phyloP scores from a whole-genome alignment of 2,329 filamentous ascomycete species.

The Clonostachys rhizophaga region DNA sequence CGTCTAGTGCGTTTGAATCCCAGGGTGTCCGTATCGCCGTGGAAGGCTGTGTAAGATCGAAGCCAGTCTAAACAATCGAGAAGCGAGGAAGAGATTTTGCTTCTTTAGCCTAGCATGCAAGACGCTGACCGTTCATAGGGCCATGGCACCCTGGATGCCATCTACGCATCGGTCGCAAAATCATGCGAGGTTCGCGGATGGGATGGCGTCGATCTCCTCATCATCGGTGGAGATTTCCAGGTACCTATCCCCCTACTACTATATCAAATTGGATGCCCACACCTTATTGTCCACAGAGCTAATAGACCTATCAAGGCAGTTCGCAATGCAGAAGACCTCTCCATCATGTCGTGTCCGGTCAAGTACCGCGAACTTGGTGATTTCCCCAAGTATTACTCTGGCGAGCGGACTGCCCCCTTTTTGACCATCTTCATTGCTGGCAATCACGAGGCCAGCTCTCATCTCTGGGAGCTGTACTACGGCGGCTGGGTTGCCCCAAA shows the following conservation, averaged over 20 bases:
- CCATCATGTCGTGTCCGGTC: slow-evolving; percentile 80
- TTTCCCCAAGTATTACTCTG: slow-evolving; percentile 92
- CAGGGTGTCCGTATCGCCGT: slow-evolving; percentile 70
- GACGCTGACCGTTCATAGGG: slow-evolving; percentile 49
- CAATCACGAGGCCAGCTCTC: slow-evolving; percentile 90
- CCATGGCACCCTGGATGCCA: slow-evolving; percentile 86
- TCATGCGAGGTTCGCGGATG: slow-evolving; percentile 69
- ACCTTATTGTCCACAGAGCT: background rate
- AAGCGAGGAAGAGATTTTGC: too few relatives aligned
- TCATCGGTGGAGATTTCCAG: slow-evolving; percentile 96
- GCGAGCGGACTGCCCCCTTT: slow-evolving; percentile 71
- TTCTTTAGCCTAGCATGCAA: background rate
- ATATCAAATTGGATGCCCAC: background rate
- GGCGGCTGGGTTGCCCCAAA: slow-evolving; percentile 96
- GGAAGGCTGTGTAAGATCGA: slow-evolving; percentile 72
- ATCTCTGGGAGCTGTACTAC: slow-evolving; percentile 90
- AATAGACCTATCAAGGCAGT: slow-evolving; percentile 52
- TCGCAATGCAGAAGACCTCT: slow-evolving; percentile 83
- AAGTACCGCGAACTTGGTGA: slow-evolving; percentile 89
- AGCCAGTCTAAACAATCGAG: background rate
- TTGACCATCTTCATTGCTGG: slow-evolving; percentile 90
- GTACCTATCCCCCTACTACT: slow-evolving; percentile 30
- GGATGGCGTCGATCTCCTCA: slow-evolving; percentile 80
- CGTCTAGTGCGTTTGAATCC: slow-evolving; percentile 14
- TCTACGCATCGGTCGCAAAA: slow-evolving; percentile 73